Evolutionary conservation across 2,329 filamentous ascomycete species (phyloP).

Genomic region (Claviceps sp.): DNA sequence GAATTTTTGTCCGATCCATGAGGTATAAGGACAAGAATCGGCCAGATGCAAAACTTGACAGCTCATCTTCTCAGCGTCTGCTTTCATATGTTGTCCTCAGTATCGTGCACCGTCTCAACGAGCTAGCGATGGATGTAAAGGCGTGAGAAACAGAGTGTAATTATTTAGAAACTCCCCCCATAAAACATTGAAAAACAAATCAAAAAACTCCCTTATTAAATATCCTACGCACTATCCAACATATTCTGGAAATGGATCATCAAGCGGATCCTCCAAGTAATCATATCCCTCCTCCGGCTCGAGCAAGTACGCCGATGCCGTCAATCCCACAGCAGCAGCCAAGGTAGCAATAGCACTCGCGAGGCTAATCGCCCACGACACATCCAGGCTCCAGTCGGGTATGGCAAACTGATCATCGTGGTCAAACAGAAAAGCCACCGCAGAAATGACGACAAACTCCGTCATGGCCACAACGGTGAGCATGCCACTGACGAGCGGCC

Average conservation of each 20-base stretch:
- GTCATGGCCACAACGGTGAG: conserved; percentile 52
- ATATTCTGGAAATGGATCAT: conserved; percentile 22
- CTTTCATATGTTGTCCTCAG: too few relatives aligned
- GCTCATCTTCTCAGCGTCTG: too few relatives aligned
- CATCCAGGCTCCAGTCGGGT: conserved; percentile 67
- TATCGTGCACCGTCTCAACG: not conserved
- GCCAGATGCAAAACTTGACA: too few relatives aligned
- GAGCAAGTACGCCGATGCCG: conserved; percentile 53
- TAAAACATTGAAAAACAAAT: not conserved
- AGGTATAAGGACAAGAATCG: too few relatives aligned
- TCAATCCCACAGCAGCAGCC: conserved; percentile 43
- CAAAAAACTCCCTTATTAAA: not conserved
- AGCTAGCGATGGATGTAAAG: not conserved
- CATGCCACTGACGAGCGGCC: conserved; percentile 60
- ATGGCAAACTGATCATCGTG: conserved; percentile 72
- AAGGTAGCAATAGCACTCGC: conserved; percentile 40
- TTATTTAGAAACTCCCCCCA: too few relatives aligned
- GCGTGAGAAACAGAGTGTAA: not conserved
- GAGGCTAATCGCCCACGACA: conserved; percentile 61
- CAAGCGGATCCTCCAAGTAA: conserved; percentile 36
- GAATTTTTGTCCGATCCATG: too few relatives aligned
- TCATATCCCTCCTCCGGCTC: conserved; percentile 81
- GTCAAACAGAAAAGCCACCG: conserved; percentile 77
- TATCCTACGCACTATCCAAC: too few relatives aligned
- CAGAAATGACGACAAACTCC: conserved; percentile 63